A percentile compares a stretch with the other conserved stretches of the same genome.
Conservation (phyloP, 495 filamentous ascomycete species). For the Paragyromitra xinjiangensis region DNA sequence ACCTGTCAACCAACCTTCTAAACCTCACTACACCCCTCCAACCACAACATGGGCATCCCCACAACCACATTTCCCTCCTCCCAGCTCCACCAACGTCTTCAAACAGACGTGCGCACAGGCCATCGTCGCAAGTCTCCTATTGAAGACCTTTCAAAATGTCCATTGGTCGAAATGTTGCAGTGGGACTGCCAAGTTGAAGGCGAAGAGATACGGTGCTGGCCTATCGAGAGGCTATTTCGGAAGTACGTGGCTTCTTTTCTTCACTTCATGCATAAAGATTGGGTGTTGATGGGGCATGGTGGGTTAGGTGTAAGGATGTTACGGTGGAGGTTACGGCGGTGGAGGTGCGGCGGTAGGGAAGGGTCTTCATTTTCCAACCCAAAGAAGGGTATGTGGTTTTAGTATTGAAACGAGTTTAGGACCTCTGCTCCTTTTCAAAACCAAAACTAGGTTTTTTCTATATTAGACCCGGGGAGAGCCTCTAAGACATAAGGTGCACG, state of each 20-base stretch:
- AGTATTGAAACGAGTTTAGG: not conserved
- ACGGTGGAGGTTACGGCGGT: conserved; percentile 56
- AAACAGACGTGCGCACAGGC: conserved; percentile 40
- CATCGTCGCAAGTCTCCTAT: conserved; percentile 41
- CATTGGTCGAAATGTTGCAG: conserved; percentile 50
- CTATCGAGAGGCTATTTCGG: conserved; percentile 54
- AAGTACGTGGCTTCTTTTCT: conserved; percentile 35
- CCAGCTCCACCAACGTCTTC: conserved; percentile 32
- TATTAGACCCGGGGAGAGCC: not conserved
- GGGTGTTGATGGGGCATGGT: conserved; percentile 2
- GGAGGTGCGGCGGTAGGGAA: conserved; percentile 33
- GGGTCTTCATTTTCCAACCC: too few species aligned
- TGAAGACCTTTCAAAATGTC: conserved; percentile 40
- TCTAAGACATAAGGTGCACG: conserved; percentile 2
- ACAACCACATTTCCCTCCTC: conserved; percentile 46
- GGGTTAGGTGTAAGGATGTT: conserved; percentile 46
- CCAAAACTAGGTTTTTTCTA: not conserved
- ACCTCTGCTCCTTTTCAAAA: not conserved
- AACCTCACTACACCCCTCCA: conserved; percentile 23
- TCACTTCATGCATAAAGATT: not conserved
- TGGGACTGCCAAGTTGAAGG: conserved; percentile 52
- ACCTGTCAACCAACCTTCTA: not conserved
- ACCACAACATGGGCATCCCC: conserved; percentile 35
- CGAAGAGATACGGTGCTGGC: conserved; percentile 42
- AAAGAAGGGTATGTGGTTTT: not conserved